Evolutionary conservation across 176 grass and related monocot genomes (phyloP).

Genomic region (Musa beccarii): DNA sequence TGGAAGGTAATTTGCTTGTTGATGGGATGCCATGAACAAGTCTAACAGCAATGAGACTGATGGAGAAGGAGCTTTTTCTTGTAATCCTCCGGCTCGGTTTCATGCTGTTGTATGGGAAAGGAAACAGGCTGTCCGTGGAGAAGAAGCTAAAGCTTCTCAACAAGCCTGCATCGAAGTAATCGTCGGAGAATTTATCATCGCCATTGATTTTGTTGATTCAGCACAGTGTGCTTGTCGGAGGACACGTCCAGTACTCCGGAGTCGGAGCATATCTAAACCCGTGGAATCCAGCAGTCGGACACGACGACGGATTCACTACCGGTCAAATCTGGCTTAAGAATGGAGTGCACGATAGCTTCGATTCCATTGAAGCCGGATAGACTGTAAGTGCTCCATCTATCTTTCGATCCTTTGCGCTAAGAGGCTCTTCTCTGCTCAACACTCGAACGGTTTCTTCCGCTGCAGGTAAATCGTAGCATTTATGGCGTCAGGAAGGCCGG

Average conservation of each 20-base stretch:
- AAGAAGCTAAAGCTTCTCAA: slow-evolving; percentile 13
- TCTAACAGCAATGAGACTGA: not conserved
- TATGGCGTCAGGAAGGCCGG: not conserved
- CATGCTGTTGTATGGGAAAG: not conserved
- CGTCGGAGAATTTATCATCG: too few relatives aligned
- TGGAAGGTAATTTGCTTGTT: not conserved
- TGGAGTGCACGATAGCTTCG: not conserved
- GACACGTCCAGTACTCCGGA: not conserved
- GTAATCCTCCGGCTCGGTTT: not conserved
- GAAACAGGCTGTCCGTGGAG: not conserved
- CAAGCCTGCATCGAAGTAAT: not conserved
- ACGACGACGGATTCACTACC: not conserved
- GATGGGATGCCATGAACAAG: not conserved
- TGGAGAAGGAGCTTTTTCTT: not conserved
- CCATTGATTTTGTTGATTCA: not conserved
- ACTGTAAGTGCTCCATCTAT: not conserved
- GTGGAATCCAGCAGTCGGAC: not conserved
- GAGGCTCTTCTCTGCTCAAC: too few relatives aligned
- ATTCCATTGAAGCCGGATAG: slow-evolving; percentile 1
- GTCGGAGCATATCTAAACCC: not conserved
- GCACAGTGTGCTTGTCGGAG: not conserved
- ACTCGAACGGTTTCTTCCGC: not conserved
- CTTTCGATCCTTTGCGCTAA: too few relatives aligned
- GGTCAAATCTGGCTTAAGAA: not conserved
- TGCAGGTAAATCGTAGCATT: not conserved